Conservation (phyloP, 2,329 filamentous ascomycete species). For the Elsinoe australis region DNA sequence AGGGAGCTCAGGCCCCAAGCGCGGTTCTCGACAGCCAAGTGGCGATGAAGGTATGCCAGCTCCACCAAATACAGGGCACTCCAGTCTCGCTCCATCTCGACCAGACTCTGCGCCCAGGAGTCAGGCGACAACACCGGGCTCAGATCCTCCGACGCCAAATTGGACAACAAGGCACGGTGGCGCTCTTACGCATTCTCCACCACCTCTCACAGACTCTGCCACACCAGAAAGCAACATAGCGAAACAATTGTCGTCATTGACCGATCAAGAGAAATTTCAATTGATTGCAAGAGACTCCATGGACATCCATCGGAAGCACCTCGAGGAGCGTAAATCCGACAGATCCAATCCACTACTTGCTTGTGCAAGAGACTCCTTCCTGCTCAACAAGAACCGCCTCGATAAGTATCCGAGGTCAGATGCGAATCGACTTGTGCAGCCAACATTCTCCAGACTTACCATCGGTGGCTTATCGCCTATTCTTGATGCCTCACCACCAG, state of each 20-base stretch:
- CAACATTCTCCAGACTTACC: conserved; percentile 18
- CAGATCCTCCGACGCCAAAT: not conserved
- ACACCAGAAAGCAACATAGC: not conserved
- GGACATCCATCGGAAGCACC: conserved; percentile 24
- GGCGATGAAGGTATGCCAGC: conserved; percentile 14
- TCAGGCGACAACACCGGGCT: conserved; percentile 4
- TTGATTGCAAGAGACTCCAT: conserved; percentile 25
- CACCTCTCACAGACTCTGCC: not conserved
- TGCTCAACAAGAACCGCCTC: conserved; percentile 25
- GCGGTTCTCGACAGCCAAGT: conserved; percentile 5
- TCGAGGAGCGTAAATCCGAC: conserved; percentile 20
- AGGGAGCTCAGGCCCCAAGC: not conserved
- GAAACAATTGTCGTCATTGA: not conserved
- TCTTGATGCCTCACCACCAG: conserved; percentile 28
- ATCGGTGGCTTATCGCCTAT: conserved; percentile 26
- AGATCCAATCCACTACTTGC: conserved; percentile 23
- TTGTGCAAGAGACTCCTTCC: conserved; percentile 26
- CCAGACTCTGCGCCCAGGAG: conserved; percentile 6
- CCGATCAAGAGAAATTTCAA: not conserved
- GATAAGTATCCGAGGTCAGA: conserved; percentile 22
- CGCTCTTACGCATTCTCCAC: not conserved
- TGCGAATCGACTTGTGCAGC: conserved; percentile 17
- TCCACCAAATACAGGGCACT: conserved; percentile 10
- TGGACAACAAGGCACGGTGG: not conserved
- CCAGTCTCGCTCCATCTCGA: conserved; percentile 1